Base-by-base conservation (phyloP, 2,329 filamentous ascomycete species). In the Sphaceloma murrayae region DNA sequence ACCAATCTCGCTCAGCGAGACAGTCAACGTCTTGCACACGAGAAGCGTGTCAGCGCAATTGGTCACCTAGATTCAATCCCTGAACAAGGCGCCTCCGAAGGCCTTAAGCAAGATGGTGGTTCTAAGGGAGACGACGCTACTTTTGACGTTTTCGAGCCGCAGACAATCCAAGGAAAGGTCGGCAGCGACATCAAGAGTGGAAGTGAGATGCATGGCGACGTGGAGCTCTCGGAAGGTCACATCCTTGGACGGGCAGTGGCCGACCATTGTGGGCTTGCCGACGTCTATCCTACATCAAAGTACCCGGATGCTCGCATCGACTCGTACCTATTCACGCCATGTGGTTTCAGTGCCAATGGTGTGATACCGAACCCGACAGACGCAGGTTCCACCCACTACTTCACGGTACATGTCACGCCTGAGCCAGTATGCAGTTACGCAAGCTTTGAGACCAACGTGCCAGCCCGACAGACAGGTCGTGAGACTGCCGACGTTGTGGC, bases 371-470 rank as follows among this genome's bases (percentile, higher is more conserved):
- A 86, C 38, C 79, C 85, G 0, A 60, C 74, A 10, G 56, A 62
- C 43, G 50, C 53, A 6, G 56, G 56, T 7, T 53, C 54, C 9
- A 82, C 77, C 30, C 87, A 96, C 66, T 98, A 98, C 68, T 98
- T 95, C 67, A 98, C 89, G 1, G 91, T 98, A 17, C 91, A 98
- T 60, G 91, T 98, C 53, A 98, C 91, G 0, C 91, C 91, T 0
- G 91, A 98, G 71, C 86, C 89, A 10, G 80, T 94, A 57, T 98
- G 89, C 70, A 95, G 88, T 4, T 98, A 94, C 62, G 91, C 91
- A 26, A 95, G 87, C 2, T 98, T 98, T 60, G 91, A 98, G 71
- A 96, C 91, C 53, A 98, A 96, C 55, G 89, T 98, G 3, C 91
- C 91, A 1, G 83, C 86, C 18, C 80, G 79, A 4, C 86, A 94